Conservation (phyloP, 306 rosid species). For the Quercus berberidifolia region DNA sequence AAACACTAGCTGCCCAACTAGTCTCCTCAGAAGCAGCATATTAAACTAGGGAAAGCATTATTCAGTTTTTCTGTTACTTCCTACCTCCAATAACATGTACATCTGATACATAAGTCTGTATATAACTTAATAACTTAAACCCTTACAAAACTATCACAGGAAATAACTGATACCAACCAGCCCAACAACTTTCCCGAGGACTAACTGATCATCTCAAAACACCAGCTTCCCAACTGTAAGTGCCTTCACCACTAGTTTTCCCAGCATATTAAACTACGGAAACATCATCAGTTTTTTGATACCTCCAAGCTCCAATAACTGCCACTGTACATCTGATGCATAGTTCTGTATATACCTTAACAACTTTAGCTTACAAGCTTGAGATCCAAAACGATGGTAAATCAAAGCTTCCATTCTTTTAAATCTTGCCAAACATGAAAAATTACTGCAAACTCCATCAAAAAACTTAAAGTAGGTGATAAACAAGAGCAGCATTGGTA, state of each 20-base stretch:
- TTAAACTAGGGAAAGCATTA: too few relatives aligned
- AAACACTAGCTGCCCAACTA: too few relatives aligned
- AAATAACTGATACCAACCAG: background rate
- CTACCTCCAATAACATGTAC: too few relatives aligned
- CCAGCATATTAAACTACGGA: background rate
- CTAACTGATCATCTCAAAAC: background rate
- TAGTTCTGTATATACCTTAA: background rate
- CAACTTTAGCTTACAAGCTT: too few relatives aligned
- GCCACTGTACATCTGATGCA: background rate
- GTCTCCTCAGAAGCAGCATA: too few relatives aligned
- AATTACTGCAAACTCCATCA: too few relatives aligned
- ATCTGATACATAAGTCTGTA: too few relatives aligned
- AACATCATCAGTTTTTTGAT: background rate
- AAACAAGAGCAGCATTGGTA: background rate
- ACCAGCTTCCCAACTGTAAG: background rate
- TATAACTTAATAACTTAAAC: too few relatives aligned
- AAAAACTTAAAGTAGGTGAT: background rate
- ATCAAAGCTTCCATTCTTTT: background rate
- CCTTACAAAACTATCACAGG: too few relatives aligned
- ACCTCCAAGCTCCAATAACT: background rate
- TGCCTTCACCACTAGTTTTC: background rate
- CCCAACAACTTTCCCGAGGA: background rate
- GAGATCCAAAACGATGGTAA: too few relatives aligned
- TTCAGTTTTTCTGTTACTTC: too few relatives aligned
- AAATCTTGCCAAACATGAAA: too few relatives aligned